A percentile compares a stretch with the other conserved stretches of the same genome.
phyloP scores from a whole-genome alignment of 2,329 filamentous ascomycete genomes.

The Monosporascus sp. region DNA sequence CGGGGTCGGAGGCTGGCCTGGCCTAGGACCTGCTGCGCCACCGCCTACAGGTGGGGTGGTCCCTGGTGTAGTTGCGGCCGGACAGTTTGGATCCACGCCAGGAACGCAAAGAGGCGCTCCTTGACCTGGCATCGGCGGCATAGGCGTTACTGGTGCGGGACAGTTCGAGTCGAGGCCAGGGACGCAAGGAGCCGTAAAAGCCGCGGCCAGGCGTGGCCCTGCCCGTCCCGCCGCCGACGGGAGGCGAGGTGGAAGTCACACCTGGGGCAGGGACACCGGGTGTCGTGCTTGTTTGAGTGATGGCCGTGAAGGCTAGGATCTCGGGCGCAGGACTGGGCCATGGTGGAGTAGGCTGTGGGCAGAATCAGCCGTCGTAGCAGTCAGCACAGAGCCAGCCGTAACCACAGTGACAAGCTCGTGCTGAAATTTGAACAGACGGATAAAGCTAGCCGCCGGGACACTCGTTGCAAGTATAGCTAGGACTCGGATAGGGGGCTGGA shows the following conservation, averaged over 20 bases:
- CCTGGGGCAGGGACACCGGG: too few species aligned
- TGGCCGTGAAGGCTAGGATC: background rate
- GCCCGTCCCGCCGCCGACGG: background rate
- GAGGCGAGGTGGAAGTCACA: background rate
- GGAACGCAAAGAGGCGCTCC: background rate
- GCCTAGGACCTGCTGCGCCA: slow-evolving; percentile 2
- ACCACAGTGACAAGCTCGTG: slow-evolving; percentile 28
- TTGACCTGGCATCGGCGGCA: too few species aligned
- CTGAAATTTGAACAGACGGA: slow-evolving; percentile 28
- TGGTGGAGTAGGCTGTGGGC: slow-evolving; percentile 19
- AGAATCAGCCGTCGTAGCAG: slow-evolving; percentile 32
- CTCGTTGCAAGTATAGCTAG: slow-evolving; percentile 30
- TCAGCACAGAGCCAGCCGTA: slow-evolving; percentile 32
- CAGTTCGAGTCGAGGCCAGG: background rate
- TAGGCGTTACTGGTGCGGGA: background rate
- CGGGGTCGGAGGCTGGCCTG: slow-evolving; percentile 3
- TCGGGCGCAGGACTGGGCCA: slow-evolving; percentile 7
- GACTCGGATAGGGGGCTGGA: slow-evolving; percentile 28
- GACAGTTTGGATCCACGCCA: slow-evolving; percentile 5
- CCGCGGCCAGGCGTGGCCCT: background rate
- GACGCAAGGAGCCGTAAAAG: background rate
- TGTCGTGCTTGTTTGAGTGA: background rate
- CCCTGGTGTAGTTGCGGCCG: slow-evolving; percentile 2
- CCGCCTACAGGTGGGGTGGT: slow-evolving; percentile 3
- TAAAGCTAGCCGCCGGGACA: slow-evolving; percentile 33